Evolutionary conservation across 169 alveolate species (phyloP).

Genomic region (Cryptosporidium felis): DNA sequence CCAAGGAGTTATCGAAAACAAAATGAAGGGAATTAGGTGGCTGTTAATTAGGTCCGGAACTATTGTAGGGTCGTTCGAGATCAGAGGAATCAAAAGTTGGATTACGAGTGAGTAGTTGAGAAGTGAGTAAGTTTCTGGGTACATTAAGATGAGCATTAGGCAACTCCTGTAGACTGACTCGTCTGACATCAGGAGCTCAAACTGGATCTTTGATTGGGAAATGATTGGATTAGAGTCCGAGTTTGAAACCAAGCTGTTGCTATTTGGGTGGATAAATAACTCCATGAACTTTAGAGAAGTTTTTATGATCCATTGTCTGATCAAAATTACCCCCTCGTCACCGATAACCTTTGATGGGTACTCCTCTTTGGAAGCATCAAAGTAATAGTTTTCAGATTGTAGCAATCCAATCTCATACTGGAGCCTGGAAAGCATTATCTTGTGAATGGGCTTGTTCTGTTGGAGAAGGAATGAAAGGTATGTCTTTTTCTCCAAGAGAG

Average conservation of each 20-base stretch:
- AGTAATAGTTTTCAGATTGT: conserved; percentile 5
- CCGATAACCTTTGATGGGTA: neutral
- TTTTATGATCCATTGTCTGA: conserved; percentile 63
- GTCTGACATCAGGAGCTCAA: conserved; percentile 47
- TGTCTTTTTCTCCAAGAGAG: conserved; percentile 53
- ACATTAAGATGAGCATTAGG: conserved; percentile 55
- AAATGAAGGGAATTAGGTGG: conserved; percentile 44
- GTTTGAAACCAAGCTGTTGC: conserved; percentile 39
- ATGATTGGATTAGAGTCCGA: conserved; percentile 59
- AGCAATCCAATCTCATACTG: conserved; percentile 57
- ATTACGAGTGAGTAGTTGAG: conserved; percentile 44
- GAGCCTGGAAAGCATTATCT: conserved; percentile 45
- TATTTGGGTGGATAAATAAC: conserved; percentile 55
- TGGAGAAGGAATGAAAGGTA: conserved; percentile 47
- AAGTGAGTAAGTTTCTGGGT: conserved; percentile 51
- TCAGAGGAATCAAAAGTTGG: conserved; percentile 41
- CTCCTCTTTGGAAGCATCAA: neutral
- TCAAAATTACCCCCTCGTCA: conserved; percentile 49
- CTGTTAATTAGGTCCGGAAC: conserved; percentile 55
- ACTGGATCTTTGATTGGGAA: conserved; percentile 54
- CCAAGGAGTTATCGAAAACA: conserved; percentile 30
- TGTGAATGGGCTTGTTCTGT: conserved; percentile 49
- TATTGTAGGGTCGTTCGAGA: conserved; percentile 62
- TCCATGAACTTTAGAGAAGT: conserved; percentile 63
- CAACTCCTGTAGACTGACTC: conserved; percentile 58